Conservation (phyloP, 495 filamentous ascomycete species). For the Xylaria grammica region DNA sequence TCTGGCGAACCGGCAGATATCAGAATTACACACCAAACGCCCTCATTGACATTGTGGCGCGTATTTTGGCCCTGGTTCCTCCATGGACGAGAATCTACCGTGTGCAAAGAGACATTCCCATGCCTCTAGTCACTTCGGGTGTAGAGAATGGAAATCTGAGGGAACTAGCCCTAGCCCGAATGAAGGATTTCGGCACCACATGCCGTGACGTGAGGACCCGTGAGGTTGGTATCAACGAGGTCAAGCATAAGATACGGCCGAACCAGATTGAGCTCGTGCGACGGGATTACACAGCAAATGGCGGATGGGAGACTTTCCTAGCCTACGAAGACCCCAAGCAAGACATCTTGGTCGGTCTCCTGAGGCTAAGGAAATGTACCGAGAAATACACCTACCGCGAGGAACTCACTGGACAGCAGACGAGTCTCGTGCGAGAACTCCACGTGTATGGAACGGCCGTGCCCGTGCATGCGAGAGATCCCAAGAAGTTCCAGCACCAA, state of each 20-base stretch:
- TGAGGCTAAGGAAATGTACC: constrained; percentile 89
- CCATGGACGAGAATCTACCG: constrained; percentile 99
- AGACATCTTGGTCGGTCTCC: constrained; percentile 92
- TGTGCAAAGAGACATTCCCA: constrained; percentile 97
- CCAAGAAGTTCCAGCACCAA: constrained; percentile 97
- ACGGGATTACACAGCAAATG: constrained; percentile 92
- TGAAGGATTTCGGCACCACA: constrained; percentile 98
- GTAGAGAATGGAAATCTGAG: constrained; percentile 98
- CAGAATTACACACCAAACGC: constrained; percentile 99
- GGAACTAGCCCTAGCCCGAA: constrained; percentile 87
- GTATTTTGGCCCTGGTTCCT: constrained; percentile 91
- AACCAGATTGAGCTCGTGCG: constrained; percentile 97
- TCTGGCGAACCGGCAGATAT: constrained; percentile 96
- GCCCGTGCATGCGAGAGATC: constrained; percentile 89
- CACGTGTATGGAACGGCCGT: constrained; percentile 97
- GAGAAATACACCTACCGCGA: constrained; percentile 86
- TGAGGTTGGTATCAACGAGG: constrained; percentile 97
- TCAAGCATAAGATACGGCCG: constrained; percentile 96
- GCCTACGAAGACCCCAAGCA: constrained; percentile 99
- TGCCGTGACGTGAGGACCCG: constrained; percentile 97
- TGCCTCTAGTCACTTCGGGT: constrained; percentile 95
- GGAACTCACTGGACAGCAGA: constrained; percentile 83
- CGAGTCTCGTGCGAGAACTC: constrained; percentile 89
- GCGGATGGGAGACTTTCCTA: constrained; percentile 97
- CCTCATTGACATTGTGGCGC: constrained; percentile 90